These are phyloP conservation scores for Lepidium aucheri DNA, from an alignment of 345 rosid species.

Conservation along the genomic window DNA sequence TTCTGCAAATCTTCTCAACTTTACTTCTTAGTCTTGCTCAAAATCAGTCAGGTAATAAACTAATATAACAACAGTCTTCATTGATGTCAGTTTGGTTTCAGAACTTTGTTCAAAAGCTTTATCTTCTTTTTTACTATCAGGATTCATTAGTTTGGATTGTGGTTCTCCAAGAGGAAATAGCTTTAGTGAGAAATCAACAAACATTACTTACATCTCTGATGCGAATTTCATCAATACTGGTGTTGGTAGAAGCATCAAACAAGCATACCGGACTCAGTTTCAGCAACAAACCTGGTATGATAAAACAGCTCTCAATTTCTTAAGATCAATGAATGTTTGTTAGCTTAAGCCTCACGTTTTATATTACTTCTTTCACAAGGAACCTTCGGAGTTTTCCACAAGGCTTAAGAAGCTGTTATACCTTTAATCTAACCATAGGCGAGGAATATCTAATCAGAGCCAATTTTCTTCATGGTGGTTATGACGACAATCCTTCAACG, in stretches of 20 bases:
- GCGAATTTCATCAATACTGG: constrained; percentile 32
- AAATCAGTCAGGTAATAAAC: constrained; percentile 30
- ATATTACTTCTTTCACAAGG: background rate
- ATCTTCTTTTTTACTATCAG: background rate
- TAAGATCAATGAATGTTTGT: too few relatives aligned
- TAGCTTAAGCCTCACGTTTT: background rate
- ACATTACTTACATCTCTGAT: constrained; percentile 33
- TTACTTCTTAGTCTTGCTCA: constrained; percentile 21
- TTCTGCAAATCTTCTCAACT: constrained; percentile 4
- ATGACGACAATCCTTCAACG: constrained; percentile 15
- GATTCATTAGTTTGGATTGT: constrained; percentile 46
- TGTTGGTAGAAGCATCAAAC: background rate
- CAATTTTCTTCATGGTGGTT: constrained; percentile 28
- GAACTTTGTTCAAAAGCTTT: background rate
- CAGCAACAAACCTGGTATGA: background rate
- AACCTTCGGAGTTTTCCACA: constrained; percentile 22
- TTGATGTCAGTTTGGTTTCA: background rate
- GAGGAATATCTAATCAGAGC: constrained; percentile 23
- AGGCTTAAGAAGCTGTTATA: constrained; percentile 30
- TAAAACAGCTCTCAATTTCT: background rate
- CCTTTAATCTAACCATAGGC: constrained; percentile 6
- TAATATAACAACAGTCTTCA: too few relatives aligned
- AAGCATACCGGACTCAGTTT: background rate
- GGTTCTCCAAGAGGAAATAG: constrained; percentile 22
- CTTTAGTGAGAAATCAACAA: constrained; percentile 22